Evolutionary conservation across 306 rosid species (phyloP).

Genomic region (Cucurbita maxima): DNA sequence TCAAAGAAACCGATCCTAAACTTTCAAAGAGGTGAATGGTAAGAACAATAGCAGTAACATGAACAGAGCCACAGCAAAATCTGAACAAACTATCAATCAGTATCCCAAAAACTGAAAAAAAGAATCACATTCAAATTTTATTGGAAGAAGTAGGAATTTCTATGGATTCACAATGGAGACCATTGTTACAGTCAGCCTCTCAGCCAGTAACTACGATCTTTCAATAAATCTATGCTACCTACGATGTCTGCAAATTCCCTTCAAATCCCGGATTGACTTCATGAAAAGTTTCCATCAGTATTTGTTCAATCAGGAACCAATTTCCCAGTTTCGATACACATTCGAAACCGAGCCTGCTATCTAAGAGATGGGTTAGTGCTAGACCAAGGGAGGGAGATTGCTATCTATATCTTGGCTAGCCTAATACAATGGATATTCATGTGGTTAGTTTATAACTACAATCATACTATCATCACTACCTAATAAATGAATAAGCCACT

Average conservation of each 20-base stretch:
- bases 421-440: not conserved
- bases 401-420: not conserved
- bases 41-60: not conserved
- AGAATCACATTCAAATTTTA: not conserved
- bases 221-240: not conserved
- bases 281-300: not conserved
- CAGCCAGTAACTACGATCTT: not conserved
- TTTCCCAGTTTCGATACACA: not conserved
- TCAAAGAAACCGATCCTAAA: not conserved
- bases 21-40: not conserved
- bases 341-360: not conserved
- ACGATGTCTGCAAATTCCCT: not conserved
- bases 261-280: not conserved
- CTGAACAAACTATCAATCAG: not conserved
- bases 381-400: not conserved
- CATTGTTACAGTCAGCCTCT: not conserved
- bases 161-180: not conserved
- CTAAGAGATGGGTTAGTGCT: not conserved
- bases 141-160: not conserved
- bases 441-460: constrained; percentile 8
- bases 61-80: not conserved
- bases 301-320: not conserved
- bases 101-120: not conserved
- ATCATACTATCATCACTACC: not conserved
- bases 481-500: not conserved